Evolutionary conservation across 345 rosid species (phyloP), one percentile per base, ranked within the genome.

Genomic region (Ceriops decandra): DNA sequence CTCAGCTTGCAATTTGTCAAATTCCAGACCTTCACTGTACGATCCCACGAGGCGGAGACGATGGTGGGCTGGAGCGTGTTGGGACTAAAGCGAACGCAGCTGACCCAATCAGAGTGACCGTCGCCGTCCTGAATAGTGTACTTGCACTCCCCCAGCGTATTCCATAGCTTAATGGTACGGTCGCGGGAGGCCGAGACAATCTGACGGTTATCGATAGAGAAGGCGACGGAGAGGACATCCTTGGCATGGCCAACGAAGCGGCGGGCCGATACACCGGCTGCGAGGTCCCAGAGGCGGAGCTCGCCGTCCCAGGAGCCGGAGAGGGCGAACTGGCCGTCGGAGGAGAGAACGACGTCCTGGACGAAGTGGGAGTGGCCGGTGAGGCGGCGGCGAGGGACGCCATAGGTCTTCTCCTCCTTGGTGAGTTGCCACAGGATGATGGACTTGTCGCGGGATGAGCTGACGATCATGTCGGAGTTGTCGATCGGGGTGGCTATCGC

Each of bases 301-400:
- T 93, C 98, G 19, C 96, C 89, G 71, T 93, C 98, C 98, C 98
- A 93, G 35, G 97, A 87, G 10, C 98, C 96, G 49, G 98, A 93
- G 42, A 93, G 93, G 0, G 98, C 98, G 72, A 93, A 93, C 83
- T 91, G 97, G 9, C 97, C 88, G 62, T 93, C 98, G n/a, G 95
- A 93, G 15, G 99, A 95, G 36, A 95, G 93, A 21, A 95, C 98
- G 21, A 92, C 99, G 49, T 95, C 99, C 79, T 95, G 82, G 3
- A 92, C 97, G 65, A 92, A 95, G 77, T 87, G 92, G 27, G 98
- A 92, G 75, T 95, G 99, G 21, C 99, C 99, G 32, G 98, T 92
- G 64, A 95, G 88, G 56, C 99, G 85, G 46, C 97, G 88, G 74
- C 88, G 90, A 11, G 98, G 85, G 1, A 90, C 95, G 2, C 97